Conservation (phyloP, 2,329 filamentous ascomycete species). For the Ciborinia camelliae region DNA sequence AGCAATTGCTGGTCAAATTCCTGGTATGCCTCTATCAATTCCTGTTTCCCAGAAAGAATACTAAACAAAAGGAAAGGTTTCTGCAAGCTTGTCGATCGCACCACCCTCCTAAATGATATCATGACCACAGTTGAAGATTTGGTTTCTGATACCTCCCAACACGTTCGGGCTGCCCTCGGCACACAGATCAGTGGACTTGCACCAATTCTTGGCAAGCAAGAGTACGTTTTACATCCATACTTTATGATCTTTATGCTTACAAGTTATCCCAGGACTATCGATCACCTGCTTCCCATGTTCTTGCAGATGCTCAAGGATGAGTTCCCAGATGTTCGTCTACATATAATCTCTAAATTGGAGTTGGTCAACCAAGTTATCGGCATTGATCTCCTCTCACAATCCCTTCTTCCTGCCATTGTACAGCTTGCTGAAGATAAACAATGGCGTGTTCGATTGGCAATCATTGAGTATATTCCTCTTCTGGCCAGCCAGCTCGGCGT, state of each 20-base stretch:
- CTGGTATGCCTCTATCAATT: conserved; percentile 48
- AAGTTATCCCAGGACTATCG: conserved; percentile 68
- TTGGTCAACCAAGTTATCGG: conserved; percentile 98
- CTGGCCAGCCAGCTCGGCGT: conserved; percentile 94
- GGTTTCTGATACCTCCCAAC: conserved; percentile 92
- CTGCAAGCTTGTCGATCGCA: conserved; percentile 82
- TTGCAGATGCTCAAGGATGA: conserved; percentile 99
- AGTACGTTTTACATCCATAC: conserved; percentile 55
- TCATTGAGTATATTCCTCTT: conserved; percentile 98
- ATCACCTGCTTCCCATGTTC: conserved; percentile 97
- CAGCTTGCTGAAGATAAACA: conserved; percentile 98
- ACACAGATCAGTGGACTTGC: conserved; percentile 96
- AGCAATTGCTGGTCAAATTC: conserved; percentile 95
- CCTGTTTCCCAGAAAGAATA: neutral
- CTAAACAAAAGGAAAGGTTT: conserved; percentile 60
- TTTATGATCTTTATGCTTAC: conserved; percentile 25
- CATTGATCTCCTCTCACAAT: conserved; percentile 94
- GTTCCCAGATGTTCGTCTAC: conserved; percentile 94
- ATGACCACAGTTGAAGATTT: conserved; percentile 96
- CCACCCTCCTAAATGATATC: conserved; percentile 87
- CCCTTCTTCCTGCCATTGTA: conserved; percentile 92
- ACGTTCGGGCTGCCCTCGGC: conserved; percentile 90
- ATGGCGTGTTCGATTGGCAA: conserved; percentile 95
- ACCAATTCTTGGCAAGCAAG: conserved; percentile 95
- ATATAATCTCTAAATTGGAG: conserved; percentile 99